A percentile compares a stretch with the other conserved stretches of the same genome.
These are phyloP conservation scores for Pseudogymnoascus sp. DNA, from an alignment of 2,329 filamentous ascomycete species.

Conservation along the genomic window DNA sequence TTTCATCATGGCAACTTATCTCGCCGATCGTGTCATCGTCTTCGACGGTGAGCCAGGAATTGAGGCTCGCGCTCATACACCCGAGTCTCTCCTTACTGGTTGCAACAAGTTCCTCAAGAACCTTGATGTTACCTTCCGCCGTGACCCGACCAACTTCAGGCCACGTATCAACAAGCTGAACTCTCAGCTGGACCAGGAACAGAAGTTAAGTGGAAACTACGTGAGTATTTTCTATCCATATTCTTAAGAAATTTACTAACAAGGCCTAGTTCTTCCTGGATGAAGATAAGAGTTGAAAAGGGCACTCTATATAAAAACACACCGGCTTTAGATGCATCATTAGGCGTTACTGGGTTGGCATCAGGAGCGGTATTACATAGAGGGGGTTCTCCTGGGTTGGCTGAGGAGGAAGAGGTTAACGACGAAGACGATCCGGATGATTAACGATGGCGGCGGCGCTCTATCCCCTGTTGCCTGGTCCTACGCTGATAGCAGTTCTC, in stretches of 20 bases:
- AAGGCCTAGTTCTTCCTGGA: constrained; percentile 81
- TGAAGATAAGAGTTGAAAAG: constrained; percentile 63
- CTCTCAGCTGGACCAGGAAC: constrained; percentile 94
- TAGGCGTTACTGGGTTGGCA: constrained; percentile 30
- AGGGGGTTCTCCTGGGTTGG: constrained; percentile 32
- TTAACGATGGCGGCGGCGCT: constrained; percentile 52
- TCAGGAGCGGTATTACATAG: constrained; percentile 24
- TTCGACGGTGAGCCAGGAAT: constrained; percentile 93
- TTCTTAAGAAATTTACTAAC: constrained; percentile 17
- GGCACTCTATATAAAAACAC: constrained; percentile 45
- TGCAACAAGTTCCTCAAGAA: constrained; percentile 97
- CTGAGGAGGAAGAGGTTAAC: constrained; percentile 48
- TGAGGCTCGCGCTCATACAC: constrained; percentile 78
- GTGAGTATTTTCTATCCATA: constrained; percentile 46
- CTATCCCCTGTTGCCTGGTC: constrained; percentile 63
- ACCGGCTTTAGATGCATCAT: constrained; percentile 26
- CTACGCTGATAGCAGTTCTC: constrained; percentile 36
- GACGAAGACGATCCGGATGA: constrained; percentile 62
- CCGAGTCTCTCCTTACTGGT: constrained; percentile 86
- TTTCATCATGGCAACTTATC: constrained; percentile 85
- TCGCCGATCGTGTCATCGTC: constrained; percentile 92
- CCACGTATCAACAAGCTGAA: constrained; percentile 98
- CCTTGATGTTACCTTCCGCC: constrained; percentile 95
- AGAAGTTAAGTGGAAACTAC: constrained; percentile 90
- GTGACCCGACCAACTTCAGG: constrained; percentile 91